phyloP scores from a whole-genome alignment of 768 basidiomycete species.

The Collybia mongolica region DNA sequence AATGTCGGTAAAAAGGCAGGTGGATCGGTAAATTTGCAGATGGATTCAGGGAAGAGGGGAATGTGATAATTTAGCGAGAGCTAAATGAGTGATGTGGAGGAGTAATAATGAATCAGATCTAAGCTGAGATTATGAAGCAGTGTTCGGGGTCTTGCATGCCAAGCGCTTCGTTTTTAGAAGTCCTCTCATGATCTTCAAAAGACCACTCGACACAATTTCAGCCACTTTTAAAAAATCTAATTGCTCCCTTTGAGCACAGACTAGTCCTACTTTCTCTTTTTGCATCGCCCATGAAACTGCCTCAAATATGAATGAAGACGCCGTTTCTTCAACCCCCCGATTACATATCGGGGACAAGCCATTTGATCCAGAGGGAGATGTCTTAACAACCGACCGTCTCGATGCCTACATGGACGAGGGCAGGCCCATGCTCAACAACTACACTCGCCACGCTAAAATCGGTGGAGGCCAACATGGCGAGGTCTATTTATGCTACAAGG shows the following conservation, averaged over 20 bases:
- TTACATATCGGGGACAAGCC: slow-evolving; percentile 5
- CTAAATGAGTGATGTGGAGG: too few species aligned
- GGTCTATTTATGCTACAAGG: slow-evolving; percentile 67
- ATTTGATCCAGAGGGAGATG: slow-evolving; percentile 41
- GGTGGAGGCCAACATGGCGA: slow-evolving; percentile 91
- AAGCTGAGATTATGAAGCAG: slow-evolving; percentile 12
- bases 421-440: slow-evolving; percentile 77
- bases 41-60: slow-evolving; percentile 14
- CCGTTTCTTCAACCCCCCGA: slow-evolving; percentile 19
- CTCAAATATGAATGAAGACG: slow-evolving; percentile 22
- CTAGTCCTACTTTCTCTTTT: slow-evolving; percentile 17
- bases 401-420: slow-evolving; percentile 37
- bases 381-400: slow-evolving; percentile 49
- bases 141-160: slow-evolving; percentile 22
- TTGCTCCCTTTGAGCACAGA: slow-evolving; percentile 7
- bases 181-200: slow-evolving; percentile 33
- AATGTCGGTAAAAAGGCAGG: slow-evolving; percentile 1
- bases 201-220: slow-evolving; percentile 10
- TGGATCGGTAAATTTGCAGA: too few species aligned
- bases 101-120: too few species aligned
- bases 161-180: slow-evolving; percentile 21
- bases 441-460: slow-evolving; percentile 70
- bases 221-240: slow-evolving; percentile 4
- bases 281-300: slow-evolving; percentile 20
- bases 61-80: slow-evolving; percentile 16